These are phyloP conservation scores for Paramecium octaurelia DNA, from an alignment of 73 alveolate species.

Conservation along the genomic window DNA sequence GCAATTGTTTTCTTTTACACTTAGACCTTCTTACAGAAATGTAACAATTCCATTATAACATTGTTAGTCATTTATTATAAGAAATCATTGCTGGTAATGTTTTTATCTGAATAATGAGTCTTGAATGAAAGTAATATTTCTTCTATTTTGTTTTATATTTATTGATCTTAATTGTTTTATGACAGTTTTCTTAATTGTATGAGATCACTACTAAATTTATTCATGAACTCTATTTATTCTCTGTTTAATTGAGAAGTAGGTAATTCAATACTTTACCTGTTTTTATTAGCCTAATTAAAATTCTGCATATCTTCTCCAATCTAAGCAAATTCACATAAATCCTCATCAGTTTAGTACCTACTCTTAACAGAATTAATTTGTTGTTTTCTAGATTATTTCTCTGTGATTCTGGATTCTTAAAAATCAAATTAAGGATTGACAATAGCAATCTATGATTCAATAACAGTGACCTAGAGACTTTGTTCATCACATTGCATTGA, in stretches of 20 bases:
- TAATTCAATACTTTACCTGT: background rate
- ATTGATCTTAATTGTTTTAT: background rate
- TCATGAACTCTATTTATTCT: conserved; percentile 11
- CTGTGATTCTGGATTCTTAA: conserved; percentile 26
- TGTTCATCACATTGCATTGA: background rate
- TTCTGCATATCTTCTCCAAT: background rate
- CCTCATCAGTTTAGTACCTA: conserved; percentile 35
- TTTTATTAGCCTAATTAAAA: background rate
- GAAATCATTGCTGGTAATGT: background rate
- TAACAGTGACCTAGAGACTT: background rate
- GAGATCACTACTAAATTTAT: background rate
- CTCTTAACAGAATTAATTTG: background rate
- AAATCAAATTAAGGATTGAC: background rate
- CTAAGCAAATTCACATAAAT: conserved; percentile 40
- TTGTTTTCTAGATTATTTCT: background rate
- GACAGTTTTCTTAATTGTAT: background rate
- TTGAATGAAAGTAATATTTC: background rate
- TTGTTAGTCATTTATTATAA: background rate
- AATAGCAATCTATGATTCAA: background rate
- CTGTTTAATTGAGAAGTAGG: background rate
- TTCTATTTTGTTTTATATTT: background rate
- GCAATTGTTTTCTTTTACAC: background rate
- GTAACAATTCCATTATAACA: background rate
- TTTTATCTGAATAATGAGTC: background rate
- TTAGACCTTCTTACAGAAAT: background rate